Conservation (phyloP, 2,329 filamentous ascomycete species). For the Calonectria naviculata region DNA sequence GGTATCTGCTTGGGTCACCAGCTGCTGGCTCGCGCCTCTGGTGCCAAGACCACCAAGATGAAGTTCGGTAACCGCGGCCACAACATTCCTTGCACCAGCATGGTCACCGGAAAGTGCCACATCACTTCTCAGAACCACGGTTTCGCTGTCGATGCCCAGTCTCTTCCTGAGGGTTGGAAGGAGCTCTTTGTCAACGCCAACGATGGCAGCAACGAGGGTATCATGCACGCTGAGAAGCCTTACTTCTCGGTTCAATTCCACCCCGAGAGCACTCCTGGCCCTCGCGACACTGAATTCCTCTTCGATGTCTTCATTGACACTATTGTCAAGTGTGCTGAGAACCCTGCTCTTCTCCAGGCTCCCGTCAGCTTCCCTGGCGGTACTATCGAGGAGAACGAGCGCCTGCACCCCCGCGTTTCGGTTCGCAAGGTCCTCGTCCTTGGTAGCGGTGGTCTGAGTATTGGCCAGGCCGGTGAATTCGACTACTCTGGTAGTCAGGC, state of each 20-base stretch:
- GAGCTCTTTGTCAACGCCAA: slow-evolving; percentile 99
- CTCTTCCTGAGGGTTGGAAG: slow-evolving; percentile 82
- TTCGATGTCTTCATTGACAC: slow-evolving; percentile 97
- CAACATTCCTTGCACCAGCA: slow-evolving; percentile 97
- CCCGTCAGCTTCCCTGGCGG: slow-evolving; percentile 92
- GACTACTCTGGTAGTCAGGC: slow-evolving; percentile 99
- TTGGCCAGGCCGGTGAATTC: slow-evolving; percentile 98
- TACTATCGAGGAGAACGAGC: slow-evolving; percentile 81
- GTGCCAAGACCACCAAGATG: slow-evolving; percentile 93
- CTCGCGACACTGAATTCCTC: slow-evolving; percentile 93
- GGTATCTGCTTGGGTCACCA: slow-evolving; percentile 98
- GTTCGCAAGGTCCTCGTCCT: slow-evolving; percentile 96
- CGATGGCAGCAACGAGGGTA: slow-evolving; percentile 97
- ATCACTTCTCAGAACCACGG: slow-evolving; percentile 99
- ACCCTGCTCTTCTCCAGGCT: slow-evolving; percentile 73
- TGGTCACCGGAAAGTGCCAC: slow-evolving; percentile 96
- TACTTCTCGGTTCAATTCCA: slow-evolving; percentile 99
- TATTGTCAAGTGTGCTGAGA: slow-evolving; percentile 77
- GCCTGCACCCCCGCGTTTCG: slow-evolving; percentile 79
- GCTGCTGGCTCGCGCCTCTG: slow-evolving; percentile 88
- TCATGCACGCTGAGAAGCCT: slow-evolving; percentile 85
- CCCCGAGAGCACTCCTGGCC: slow-evolving; percentile 95
- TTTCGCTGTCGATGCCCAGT: slow-evolving; percentile 87
- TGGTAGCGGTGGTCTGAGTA: slow-evolving; percentile 94
- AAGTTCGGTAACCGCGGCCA: slow-evolving; percentile 99